Evolutionary conservation across 164 flowering plant genomes (phyloP).

Genomic region (Vitis riparia): DNA sequence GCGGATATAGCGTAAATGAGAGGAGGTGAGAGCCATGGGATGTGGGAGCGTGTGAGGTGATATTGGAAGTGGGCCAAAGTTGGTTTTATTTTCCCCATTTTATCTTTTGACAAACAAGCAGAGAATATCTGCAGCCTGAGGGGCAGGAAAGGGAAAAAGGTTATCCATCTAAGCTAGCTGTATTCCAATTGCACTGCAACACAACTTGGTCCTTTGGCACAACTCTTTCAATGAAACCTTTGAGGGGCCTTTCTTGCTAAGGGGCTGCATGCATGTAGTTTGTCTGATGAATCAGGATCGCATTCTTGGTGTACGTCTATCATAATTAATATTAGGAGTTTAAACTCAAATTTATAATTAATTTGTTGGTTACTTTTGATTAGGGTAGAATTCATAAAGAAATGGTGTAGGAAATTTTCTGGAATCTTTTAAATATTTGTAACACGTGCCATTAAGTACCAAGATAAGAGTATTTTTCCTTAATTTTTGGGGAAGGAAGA

Average conservation of each 20-base stretch:
- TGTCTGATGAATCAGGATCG: too few relatives aligned
- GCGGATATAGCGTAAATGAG: not conserved
- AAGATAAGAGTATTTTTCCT: too few relatives aligned
- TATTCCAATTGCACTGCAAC: constrained; percentile 11
- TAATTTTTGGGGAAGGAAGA: too few relatives aligned
- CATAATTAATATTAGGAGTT: too few relatives aligned
- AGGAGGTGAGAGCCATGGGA: not conserved
- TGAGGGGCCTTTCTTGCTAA: not conserved
- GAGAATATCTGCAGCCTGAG: constrained; percentile 20
- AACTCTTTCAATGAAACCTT: not conserved
- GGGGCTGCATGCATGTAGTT: too few relatives aligned
- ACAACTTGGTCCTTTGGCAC: not conserved
- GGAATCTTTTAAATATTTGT: too few relatives aligned
- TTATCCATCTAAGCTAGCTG: constrained; percentile 22
- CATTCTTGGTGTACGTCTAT: too few relatives aligned
- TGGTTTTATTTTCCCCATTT: constrained; percentile 7
- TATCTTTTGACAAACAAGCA: not conserved
- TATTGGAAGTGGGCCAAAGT: constrained; percentile 6
- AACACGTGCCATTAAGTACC: too few relatives aligned
- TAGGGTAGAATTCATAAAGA: too few relatives aligned
- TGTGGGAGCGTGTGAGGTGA: not conserved
- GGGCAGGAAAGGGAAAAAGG: constrained; percentile 20
- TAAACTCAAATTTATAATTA: too few relatives aligned
- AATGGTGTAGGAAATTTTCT: too few relatives aligned
- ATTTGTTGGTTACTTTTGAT: too few relatives aligned